Evolutionary conservation across 139 green algal genomes (phyloP).

Genomic region (Desmodesmus armatus): DNA sequence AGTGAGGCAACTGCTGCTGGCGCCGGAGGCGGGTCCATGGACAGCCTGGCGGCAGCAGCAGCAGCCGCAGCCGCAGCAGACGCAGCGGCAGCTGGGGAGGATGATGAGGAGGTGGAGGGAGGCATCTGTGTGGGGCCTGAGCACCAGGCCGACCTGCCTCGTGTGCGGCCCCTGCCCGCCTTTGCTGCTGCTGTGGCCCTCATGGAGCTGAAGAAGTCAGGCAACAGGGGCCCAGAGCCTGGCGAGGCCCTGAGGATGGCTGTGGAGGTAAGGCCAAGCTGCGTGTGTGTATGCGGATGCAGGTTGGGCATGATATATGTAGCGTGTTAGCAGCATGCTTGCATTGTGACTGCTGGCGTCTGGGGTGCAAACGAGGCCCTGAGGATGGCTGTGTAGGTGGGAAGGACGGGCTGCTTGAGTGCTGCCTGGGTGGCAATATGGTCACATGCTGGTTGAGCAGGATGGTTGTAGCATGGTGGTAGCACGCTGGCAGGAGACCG

Average conservation of each 20-base stretch:
- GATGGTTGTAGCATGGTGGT: no score
- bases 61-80: slow-evolving; percentile 26
- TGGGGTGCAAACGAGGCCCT: no score
- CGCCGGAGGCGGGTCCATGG: not conserved
- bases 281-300: no score
- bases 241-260: slow-evolving; percentile 55
- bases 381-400: no score
- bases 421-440: no score
- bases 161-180: not conserved
- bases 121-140: slow-evolving; percentile 51
- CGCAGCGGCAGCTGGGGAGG: not conserved
- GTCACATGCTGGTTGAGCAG: no score
- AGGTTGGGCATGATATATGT: no score
- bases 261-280: slow-evolving; percentile 30
- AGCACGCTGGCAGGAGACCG: no score
- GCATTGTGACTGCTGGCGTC: no score
- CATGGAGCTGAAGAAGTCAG: slow-evolving; percentile 18
- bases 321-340: no score
- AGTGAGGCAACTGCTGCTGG: not conserved
- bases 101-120: slow-evolving; percentile 9
- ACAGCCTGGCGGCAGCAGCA: not conserved
- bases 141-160: slow-evolving; percentile 57
- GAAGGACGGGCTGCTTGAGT: no score
- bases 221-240: slow-evolving; percentile 42
- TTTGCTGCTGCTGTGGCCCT: not conserved